A percentile compares a stretch with the other conserved stretches of the same genome.
Evolutionary conservation across 108 stramenopile species (phyloP).

Genomic region (Bacterosira constricta): DNA sequence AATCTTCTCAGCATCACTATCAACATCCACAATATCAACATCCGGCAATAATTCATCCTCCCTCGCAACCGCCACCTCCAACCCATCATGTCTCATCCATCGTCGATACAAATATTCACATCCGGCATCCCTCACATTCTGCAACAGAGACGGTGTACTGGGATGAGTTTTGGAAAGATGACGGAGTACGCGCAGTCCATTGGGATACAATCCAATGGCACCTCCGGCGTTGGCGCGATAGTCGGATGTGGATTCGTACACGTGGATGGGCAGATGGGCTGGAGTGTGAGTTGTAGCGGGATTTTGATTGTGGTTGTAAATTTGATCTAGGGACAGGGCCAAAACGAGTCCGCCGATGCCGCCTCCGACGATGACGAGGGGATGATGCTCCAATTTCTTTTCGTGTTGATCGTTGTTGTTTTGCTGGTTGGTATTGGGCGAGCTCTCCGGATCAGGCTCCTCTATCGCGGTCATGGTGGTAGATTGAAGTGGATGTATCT

Average conservation of each 20-base stretch:
- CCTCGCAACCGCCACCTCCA: constrained; percentile 55
- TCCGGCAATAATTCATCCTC: constrained; percentile 55
- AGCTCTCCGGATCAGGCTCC: too few relatives aligned
- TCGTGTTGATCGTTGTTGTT: too few relatives aligned
- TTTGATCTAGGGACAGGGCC: constrained; percentile 53
- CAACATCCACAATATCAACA: not conserved
- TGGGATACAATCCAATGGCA: constrained; percentile 72
- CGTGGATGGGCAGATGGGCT: constrained; percentile 28
- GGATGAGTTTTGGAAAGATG: constrained; percentile 37
- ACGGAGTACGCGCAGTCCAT: constrained; percentile 64
- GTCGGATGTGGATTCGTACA: constrained; percentile 45
- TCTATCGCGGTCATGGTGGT: too few relatives aligned
- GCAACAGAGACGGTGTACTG: constrained; percentile 25
- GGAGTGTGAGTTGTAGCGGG: not conserved
- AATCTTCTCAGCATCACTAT: not conserved
- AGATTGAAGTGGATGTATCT: too few relatives aligned
- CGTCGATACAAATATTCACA: constrained; percentile 61
- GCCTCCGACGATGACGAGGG: constrained; percentile 64
- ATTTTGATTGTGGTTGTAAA: constrained; percentile 23
- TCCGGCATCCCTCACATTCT: constrained; percentile 42
- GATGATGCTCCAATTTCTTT: not conserved
- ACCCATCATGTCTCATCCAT: constrained; percentile 73
- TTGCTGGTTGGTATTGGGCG: too few relatives aligned
- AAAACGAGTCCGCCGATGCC: constrained; percentile 69
- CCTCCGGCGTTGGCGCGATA: constrained; percentile 53